phyloP scores from a whole-genome alignment of 352 stramenopile genomes.

The Hyaloperonospora brassicae region DNA sequence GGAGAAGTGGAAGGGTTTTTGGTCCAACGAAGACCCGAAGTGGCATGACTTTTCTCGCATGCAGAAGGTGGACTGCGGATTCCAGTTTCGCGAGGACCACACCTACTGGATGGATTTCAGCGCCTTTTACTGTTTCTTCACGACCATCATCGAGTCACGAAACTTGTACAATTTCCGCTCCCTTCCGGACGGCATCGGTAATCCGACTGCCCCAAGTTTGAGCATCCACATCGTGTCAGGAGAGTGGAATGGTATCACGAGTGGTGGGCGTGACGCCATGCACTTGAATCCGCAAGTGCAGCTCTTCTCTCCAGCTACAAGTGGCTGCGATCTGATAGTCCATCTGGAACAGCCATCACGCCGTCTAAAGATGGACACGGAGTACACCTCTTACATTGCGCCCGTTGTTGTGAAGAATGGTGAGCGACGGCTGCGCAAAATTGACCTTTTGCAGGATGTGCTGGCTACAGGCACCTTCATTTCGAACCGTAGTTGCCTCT shows the following conservation, averaged over 20 bases:
- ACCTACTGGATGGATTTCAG: conserved; percentile 82
- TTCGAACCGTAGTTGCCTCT: conserved; percentile 69
- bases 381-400: conserved; percentile 73
- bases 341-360: conserved; percentile 74
- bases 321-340: conserved; percentile 41
- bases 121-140: conserved; percentile 76
- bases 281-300: conserved; percentile 84
- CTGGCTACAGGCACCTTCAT: conserved; percentile 79
- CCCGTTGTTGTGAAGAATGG: conserved; percentile 74
- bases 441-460: conserved; percentile 72
- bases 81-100: conserved; percentile 71
- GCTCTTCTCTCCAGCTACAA: conserved; percentile 51
- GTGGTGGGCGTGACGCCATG: conserved; percentile 68
- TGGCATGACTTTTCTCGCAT: conserved; percentile 65
- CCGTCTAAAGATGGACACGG: conserved; percentile 58
- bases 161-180: conserved; percentile 83
- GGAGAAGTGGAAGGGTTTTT: conserved; percentile 62
- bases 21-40: conserved; percentile 59
- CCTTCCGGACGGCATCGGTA: conserved; percentile 50
- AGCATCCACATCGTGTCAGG: conserved; percentile 67
- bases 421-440: conserved; percentile 57
- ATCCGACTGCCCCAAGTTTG: conserved; percentile 43
- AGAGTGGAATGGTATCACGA: conserved; percentile 78
- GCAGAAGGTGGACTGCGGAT: conserved; percentile 69
- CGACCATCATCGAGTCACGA: conserved; percentile 59